phyloP scores from a whole-genome alignment of 768 basidiomycete genomes.

The Tubosaeta sp. region DNA sequence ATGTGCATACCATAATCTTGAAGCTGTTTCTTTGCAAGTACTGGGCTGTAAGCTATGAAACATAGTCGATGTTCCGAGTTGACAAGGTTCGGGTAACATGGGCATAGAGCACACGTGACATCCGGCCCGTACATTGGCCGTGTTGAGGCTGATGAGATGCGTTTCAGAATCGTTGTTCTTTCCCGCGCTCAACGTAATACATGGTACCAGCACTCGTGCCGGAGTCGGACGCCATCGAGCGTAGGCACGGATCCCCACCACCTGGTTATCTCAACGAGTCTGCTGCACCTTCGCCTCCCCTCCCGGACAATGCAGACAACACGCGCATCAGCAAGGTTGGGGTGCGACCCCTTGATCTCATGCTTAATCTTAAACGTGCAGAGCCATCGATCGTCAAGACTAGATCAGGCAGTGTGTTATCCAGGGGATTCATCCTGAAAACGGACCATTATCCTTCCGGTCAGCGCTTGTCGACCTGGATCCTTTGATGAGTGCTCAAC shows the following conservation, averaged over 20 bases:
- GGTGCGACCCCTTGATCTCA: conserved; percentile 50
- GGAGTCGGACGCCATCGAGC: background rate
- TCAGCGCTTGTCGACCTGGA: conserved; percentile 22
- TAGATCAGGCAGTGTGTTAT: conserved; percentile 76
- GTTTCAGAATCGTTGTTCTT: background rate
- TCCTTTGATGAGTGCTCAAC: conserved; percentile 2
- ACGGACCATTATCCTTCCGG: conserved; percentile 86
- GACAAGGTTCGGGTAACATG: background rate
- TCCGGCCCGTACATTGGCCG: background rate
- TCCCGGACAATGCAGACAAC: conserved; percentile 2
- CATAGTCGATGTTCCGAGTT: background rate
- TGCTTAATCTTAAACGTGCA: conserved; percentile 58
- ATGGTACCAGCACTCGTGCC: background rate
- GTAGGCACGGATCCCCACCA: background rate
- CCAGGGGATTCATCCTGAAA: conserved; percentile 90
- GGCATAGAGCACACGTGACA: conserved; percentile 8
- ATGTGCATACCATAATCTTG: too few species aligned
- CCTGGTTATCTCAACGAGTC: conserved; percentile 6
- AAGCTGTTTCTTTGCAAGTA: too few species aligned
- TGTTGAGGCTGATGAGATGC: background rate
- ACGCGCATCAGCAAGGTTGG: conserved; percentile 5
- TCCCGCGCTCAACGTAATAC: background rate
- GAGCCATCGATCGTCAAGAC: conserved; percentile 78
- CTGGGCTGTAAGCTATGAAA: background rate
- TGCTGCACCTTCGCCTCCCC: conserved; percentile 1